Percentiles rank a stretch among this genome's conserved stretches.
Evolutionary conservation across 306 rosid species (phyloP).

Genomic region (Canavalia gladiata): DNA sequence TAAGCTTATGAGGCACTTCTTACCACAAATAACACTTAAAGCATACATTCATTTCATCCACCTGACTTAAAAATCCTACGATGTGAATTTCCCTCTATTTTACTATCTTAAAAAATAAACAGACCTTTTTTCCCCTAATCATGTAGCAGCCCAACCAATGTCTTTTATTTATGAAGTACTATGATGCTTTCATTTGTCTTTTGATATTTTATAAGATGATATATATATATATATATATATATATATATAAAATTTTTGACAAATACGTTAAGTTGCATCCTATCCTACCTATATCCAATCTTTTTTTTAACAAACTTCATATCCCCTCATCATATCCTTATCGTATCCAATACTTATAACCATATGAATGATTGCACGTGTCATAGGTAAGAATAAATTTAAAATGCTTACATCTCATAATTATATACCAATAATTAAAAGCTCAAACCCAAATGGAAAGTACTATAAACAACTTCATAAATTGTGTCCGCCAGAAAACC

Average conservation of each 20-base stretch:
- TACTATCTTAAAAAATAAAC: background rate
- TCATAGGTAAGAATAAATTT: slow-evolving; percentile 25
- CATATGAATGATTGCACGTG: background rate
- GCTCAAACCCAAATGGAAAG: slow-evolving; percentile 19
- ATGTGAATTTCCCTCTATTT: slow-evolving; percentile 6
- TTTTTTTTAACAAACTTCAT: background rate
- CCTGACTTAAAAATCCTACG: background rate
- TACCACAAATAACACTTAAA: background rate
- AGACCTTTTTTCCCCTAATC: background rate
- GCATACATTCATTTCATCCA: background rate
- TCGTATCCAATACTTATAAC: background rate
- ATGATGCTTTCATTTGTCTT: background rate
- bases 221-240: background rate
- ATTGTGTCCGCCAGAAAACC: slow-evolving; percentile 4
- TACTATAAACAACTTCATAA: slow-evolving; percentile 37
- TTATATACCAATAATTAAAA: slow-evolving; percentile 28
- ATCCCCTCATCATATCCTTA: background rate
- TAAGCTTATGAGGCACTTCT: background rate
- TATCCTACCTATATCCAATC: background rate
- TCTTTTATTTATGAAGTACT: background rate
- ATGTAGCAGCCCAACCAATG: background rate
- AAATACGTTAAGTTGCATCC: background rate
- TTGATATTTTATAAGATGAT: background rate
- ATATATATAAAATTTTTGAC: background rate
- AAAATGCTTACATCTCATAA: slow-evolving; percentile 11